Conservation (phyloP, 2,329 filamentous ascomycete species). For the Beauveria brongniartii region DNA sequence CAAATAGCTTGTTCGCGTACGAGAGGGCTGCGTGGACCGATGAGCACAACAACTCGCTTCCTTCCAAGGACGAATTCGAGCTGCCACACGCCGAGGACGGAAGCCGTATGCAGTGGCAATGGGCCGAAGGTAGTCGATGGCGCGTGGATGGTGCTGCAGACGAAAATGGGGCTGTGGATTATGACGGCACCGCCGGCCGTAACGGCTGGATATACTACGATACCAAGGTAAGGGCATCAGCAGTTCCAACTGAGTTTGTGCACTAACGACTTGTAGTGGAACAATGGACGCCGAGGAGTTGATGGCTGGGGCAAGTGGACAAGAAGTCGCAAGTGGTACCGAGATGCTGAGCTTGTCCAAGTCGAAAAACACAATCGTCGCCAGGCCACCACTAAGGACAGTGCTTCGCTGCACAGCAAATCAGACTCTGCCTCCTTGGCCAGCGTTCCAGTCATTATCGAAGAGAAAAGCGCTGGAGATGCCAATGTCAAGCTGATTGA, state of each 20-base stretch:
- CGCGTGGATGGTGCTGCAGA: conserved; percentile 67
- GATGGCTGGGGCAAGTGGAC: conserved; percentile 97
- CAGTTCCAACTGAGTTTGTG: conserved; percentile 61
- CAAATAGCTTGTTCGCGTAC: conserved; percentile 80
- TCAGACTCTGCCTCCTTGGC: conserved; percentile 16
- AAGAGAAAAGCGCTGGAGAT: conserved; percentile 18
- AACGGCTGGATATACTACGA: conserved; percentile 97
- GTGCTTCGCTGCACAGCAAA: conserved; percentile 21
- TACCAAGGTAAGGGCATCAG: conserved; percentile 77
- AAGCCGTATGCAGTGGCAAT: conserved; percentile 54
- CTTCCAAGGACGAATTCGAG: conserved; percentile 62
- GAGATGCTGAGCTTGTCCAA: conserved; percentile 92
- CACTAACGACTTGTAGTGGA: conserved; percentile 54
- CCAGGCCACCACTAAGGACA: conserved; percentile 30
- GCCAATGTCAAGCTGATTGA: conserved; percentile 25
- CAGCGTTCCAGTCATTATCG: conserved; percentile 17
- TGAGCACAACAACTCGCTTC: conserved; percentile 78
- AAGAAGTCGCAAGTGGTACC: conserved; percentile 87
- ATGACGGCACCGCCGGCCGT: conserved; percentile 52
- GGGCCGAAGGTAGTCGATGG: conserved; percentile 84
- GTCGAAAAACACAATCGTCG: conserved; percentile 33
- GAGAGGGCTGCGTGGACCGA: conserved; percentile 91
- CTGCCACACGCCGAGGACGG: conserved; percentile 54
- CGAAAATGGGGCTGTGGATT: conserved; percentile 35
- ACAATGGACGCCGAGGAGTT: conserved; percentile 70